Percentiles rank a stretch among this genome's conserved stretches.
phyloP scores from a whole-genome alignment of 371 early-diverging fungal species.

The Apophysomyces trapeziformis region DNA sequence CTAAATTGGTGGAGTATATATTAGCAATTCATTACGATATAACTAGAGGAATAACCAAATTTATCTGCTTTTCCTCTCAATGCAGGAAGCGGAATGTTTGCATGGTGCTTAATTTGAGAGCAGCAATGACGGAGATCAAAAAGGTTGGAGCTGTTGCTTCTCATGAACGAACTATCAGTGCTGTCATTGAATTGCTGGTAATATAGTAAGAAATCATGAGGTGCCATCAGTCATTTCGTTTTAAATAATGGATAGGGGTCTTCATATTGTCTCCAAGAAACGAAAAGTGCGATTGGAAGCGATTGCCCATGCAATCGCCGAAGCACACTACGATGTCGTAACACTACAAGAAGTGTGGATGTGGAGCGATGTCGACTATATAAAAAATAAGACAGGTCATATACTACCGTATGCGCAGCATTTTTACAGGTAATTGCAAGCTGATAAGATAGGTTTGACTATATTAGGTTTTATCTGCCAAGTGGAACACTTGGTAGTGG shows the following conservation, averaged over 20 bases:
- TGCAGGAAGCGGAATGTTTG: no score
- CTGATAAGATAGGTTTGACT: no score
- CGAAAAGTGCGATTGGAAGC: conserved; percentile 52
- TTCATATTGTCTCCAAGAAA: conserved; percentile 55
- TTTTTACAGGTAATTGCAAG: conserved; percentile 47
- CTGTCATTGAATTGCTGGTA: conserved; percentile 65
- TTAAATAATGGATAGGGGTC: conserved; percentile 45
- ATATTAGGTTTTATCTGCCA: background rate
- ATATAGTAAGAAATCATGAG: conserved; percentile 1
- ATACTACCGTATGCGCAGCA: conserved; percentile 51
- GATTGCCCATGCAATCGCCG: conserved; percentile 55
- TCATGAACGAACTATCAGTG: conserved; percentile 39
- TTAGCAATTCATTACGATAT: no score
- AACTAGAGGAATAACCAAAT: no score
- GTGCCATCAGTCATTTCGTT: background rate
- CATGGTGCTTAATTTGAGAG: no score
- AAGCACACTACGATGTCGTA: conserved; percentile 55
- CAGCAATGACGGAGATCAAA: no score
- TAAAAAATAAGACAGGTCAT: conserved; percentile 33
- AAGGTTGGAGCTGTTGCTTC: background rate
- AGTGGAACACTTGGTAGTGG: conserved; percentile 69
- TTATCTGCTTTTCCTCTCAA: no score
- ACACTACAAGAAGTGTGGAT: conserved; percentile 71
- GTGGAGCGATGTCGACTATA: conserved; percentile 51
- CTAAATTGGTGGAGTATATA: no score